A percentile compares a stretch with the other conserved stretches of the same genome.
Conservation (phyloP, 352 stramenopile genomes). For the Labyrinthula sp. region DNA sequence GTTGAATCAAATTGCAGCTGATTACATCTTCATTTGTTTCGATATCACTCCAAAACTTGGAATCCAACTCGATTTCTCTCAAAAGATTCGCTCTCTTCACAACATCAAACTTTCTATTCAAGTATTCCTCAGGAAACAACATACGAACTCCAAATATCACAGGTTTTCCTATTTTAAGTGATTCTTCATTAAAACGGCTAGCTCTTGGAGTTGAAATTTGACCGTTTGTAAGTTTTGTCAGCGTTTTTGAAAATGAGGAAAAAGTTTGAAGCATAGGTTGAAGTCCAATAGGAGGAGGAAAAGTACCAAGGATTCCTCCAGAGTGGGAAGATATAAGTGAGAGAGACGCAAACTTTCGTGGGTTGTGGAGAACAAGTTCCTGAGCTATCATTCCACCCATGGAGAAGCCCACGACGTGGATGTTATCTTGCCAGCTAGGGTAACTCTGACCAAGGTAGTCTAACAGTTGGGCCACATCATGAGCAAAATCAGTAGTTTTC, state of each 20-base stretch:
- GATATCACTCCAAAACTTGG: too few species aligned
- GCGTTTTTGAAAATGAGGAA: too few species aligned
- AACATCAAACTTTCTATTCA: conserved; percentile 3
- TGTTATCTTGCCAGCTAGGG: neutral
- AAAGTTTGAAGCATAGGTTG: conserved; percentile 1
- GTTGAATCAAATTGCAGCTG: conserved; percentile 16
- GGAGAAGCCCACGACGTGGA: conserved; percentile 17
- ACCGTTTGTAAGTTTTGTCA: too few species aligned
- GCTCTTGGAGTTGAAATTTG: too few species aligned
- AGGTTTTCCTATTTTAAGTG: neutral
- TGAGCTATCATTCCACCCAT: conserved; percentile 19
- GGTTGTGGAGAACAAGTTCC: conserved; percentile 14
- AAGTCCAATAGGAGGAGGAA: conserved; percentile 6
- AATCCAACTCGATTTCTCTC: too few species aligned
- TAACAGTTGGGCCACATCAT: conserved; percentile 10
- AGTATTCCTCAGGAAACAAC: conserved; percentile 8
- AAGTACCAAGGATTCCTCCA: conserved; percentile 15
- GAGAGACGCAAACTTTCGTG: conserved; percentile 9
- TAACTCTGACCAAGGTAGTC: neutral
- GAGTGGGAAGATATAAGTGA: conserved; percentile 18
- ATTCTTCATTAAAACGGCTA: too few species aligned
- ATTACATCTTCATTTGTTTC: too few species aligned
- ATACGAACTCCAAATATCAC: conserved; percentile 10
- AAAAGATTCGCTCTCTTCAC: too few species aligned
- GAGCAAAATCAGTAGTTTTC: conserved; percentile 15